Percentiles rank a stretch among this genome's conserved stretches.
phyloP scores from a whole-genome alignment of 1,139 yeast species.

The Barnettozyma hawaiiensis region DNA sequence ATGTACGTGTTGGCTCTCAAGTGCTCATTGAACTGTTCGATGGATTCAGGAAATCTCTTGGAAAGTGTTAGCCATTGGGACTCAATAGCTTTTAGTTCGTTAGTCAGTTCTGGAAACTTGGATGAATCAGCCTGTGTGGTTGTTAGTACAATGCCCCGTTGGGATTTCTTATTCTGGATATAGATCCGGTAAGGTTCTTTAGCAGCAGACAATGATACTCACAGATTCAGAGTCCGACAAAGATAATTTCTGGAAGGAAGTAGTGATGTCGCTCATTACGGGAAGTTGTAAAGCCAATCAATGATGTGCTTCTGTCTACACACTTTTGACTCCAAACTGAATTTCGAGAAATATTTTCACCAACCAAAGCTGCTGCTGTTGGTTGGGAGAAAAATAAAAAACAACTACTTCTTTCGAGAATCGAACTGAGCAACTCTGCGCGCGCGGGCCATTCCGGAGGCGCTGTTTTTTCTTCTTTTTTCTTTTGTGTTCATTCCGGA shows the following conservation, averaged over 20 bases:
- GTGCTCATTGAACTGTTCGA: constrained; percentile 58
- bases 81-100: constrained; percentile 60
- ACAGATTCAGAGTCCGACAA: constrained; percentile 31
- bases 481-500: no score
- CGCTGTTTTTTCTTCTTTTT: no score
- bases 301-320: neutral
- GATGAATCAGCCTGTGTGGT: constrained; percentile 26
- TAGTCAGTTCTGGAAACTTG: constrained; percentile 27
- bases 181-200: neutral
- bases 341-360: constrained; percentile 2
- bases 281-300: neutral
- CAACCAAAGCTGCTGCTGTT: neutral
- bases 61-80: constrained; percentile 79
- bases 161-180: neutral
- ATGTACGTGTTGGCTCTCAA: constrained; percentile 68
- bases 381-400: no score
- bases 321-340: neutral
- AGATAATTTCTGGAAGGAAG: constrained; percentile 38
- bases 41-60: constrained; percentile 50
- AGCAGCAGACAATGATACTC: neutral
- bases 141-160: neutral
- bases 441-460: no score
- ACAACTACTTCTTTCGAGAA: neutral
- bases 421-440: neutral
- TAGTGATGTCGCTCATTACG: constrained; percentile 39